These are phyloP conservation scores for Chimonanthus praecox DNA, from an alignment of 164 flowering plant genomes.

Conservation along the genomic window DNA sequence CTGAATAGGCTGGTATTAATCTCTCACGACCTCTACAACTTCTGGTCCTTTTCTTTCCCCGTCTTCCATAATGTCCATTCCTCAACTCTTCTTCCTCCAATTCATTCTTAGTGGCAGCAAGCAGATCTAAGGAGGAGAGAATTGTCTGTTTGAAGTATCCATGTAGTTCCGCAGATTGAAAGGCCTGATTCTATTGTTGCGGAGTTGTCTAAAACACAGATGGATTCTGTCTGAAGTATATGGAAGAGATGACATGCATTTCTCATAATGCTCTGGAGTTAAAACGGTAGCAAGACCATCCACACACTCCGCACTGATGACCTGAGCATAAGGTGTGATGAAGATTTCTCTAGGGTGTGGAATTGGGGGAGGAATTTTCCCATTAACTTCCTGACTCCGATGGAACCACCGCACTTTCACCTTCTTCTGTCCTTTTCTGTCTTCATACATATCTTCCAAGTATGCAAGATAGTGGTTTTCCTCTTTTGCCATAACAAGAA, in stretches of 20 bases:
- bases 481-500: slow-evolving; percentile 86
- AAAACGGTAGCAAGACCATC: slow-evolving; percentile 86
- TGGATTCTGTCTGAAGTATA: slow-evolving; percentile 31
- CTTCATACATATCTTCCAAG: slow-evolving; percentile 97
- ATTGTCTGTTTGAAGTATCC: slow-evolving; percentile 79
- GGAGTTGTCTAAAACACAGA: slow-evolving; percentile 73
- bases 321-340: slow-evolving; percentile 81
- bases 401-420: slow-evolving; percentile 99
- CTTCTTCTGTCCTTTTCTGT: slow-evolving; percentile 81
- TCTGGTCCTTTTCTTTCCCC: slow-evolving; percentile 57
- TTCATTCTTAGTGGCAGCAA: slow-evolving; percentile 19
- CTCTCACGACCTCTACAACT: slow-evolving; percentile 36
- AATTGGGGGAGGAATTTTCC: slow-evolving; percentile 35
- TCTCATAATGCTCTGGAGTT: slow-evolving; percentile 77
- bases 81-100: slow-evolving; percentile 46
- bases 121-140: slow-evolving; percentile 52
- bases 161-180: slow-evolving; percentile 68
- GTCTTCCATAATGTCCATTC: slow-evolving; percentile 30
- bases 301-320: slow-evolving; percentile 93
- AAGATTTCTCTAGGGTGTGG: slow-evolving; percentile 88
- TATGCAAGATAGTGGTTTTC: slow-evolving; percentile 78
- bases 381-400: slow-evolving; percentile 70
- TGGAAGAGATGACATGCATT: slow-evolving; percentile 53
- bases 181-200: slow-evolving; percentile 58
- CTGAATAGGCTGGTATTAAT: slow-evolving; percentile 20